Base-by-base conservation (phyloP, 2,329 filamentous ascomycete genomes). In the Aspergillus novofumigatus region DNA sequence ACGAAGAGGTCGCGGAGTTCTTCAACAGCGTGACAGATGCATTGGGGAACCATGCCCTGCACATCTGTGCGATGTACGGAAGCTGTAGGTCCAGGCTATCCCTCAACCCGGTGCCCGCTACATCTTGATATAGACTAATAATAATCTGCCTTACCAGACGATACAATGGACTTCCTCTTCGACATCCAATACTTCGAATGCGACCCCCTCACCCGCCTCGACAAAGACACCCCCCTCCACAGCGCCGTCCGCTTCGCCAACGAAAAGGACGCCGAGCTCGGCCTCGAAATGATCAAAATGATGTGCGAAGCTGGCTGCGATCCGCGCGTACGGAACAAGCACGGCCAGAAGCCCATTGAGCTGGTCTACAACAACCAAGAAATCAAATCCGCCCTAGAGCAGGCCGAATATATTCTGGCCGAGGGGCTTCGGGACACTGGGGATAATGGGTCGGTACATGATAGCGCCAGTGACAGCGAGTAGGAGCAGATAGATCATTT, bases 1-100 rank as follows among this genome's bases (percentile, higher is more conserved):
- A 81, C 54, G 81, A 85, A 58, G 81, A 89, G 67, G 85, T 91
- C 59, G 86, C 92, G 35, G 74, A 83, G 52, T 86, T 96, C 64
- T 86, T 99, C 72, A 99, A 99, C 80, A 83, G 85, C 50, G 90
- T 92, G 52, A 89, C 85, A 49, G 92, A 94, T 67, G 86, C 92
- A 10, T 82, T 97, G 77, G 94, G 94, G 52, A 92, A 93, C 76
- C 86, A 93, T 71, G 86, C 92, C 32, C 86, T 97, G 72, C 94
- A 97, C 76, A 86, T 97, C 66, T 94, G 92, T 51, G 93, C 93
- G 32, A 82, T 85, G 29, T 87, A 86, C 63, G 94, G 94, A 66
- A 91, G 92, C 77, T 96, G 90, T 93, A 80, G 66, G 87, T 81
- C 25, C 3, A 14, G 3, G 8, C 17, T n/a, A 26, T 23, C 26